Conservation (phyloP, 2,329 filamentous ascomycete species). For the Fusarium scirpi region DNA sequence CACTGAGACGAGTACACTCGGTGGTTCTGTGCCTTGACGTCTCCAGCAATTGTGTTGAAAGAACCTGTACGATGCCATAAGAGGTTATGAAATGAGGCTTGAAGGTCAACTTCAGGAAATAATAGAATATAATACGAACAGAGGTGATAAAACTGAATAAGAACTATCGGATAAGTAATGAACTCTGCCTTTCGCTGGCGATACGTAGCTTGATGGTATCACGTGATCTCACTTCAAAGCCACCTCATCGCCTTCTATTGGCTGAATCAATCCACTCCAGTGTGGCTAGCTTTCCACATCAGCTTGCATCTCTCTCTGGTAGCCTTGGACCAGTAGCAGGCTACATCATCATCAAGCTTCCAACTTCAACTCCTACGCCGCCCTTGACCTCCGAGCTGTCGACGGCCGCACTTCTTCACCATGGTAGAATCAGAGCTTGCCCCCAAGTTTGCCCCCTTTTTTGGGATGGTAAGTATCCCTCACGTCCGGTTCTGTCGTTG, state of each 20-base stretch:
- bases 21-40: background rate
- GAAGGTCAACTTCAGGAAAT: background rate
- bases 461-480: constrained; percentile 79
- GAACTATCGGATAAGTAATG: background rate
- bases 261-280: constrained; percentile 4
- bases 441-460: constrained; percentile 87
- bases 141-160: background rate
- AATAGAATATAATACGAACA: background rate
- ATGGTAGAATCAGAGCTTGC: constrained; percentile 70
- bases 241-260: constrained; percentile 28
- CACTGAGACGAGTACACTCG: background rate
- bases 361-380: constrained; percentile 41
- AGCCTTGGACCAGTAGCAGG: constrained; percentile 43
- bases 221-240: constrained; percentile 19
- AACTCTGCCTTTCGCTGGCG: background rate
- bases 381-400: constrained; percentile 32
- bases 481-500: constrained; percentile 8
- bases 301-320: constrained; percentile 39
- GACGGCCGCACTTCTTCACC: constrained; percentile 45
- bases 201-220: background rate
- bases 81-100: background rate
- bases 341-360: constrained; percentile 48
- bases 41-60: background rate
- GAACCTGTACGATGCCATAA: background rate
- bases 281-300: constrained; percentile 39